Evolutionary conservation across 257 asterid species (phyloP).

Genomic region (Forsythia suspensa): DNA sequence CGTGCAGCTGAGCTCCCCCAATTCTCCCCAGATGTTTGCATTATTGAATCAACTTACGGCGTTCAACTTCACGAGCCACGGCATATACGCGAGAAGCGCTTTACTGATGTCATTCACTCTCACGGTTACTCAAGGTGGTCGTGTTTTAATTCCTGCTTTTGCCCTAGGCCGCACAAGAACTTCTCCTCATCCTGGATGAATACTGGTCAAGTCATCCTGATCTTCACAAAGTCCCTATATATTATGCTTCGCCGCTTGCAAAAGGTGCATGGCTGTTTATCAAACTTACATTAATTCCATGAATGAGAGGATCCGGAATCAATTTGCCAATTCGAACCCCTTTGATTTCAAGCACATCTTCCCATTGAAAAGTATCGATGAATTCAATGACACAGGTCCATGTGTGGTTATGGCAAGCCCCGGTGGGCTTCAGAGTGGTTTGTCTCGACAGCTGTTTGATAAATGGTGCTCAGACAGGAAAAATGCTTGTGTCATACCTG

Average conservation of each 20-base stretch:
- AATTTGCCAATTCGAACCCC: slow-evolving; percentile 70
- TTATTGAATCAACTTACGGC: slow-evolving; percentile 94
- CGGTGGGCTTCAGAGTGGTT: slow-evolving; percentile 91
- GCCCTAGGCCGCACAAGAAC: slow-evolving; percentile 98
- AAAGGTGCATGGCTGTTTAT: slow-evolving; percentile 93
- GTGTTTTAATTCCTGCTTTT: slow-evolving; percentile 89
- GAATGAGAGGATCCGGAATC: slow-evolving; percentile 89
- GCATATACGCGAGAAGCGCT: slow-evolving; percentile 75
- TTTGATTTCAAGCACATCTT: slow-evolving; percentile 92
- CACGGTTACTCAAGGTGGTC: slow-evolving; percentile 90
- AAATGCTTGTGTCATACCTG: slow-evolving; percentile 89
- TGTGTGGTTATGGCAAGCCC: slow-evolving; percentile 97
- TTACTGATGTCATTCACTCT: slow-evolving; percentile 81
- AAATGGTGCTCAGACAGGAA: slow-evolving; percentile 90
- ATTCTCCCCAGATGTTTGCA: slow-evolving; percentile 93
- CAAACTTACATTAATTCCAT: slow-evolving; percentile 91
- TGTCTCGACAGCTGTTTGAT: slow-evolving; percentile 92
- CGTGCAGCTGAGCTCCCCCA: slow-evolving; percentile 97
- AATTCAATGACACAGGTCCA: slow-evolving; percentile 84
- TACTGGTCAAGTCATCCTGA: slow-evolving; percentile 94
- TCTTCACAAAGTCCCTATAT: slow-evolving; percentile 79
- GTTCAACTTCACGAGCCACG: slow-evolving; percentile 94
- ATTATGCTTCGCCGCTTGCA: slow-evolving; percentile 97
- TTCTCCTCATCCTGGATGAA: slow-evolving; percentile 90
- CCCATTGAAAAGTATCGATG: slow-evolving; percentile 75